These are phyloP conservation scores for Acacia crassicarpa DNA, from an alignment of 306 rosid genomes.

Conservation along the genomic window DNA sequence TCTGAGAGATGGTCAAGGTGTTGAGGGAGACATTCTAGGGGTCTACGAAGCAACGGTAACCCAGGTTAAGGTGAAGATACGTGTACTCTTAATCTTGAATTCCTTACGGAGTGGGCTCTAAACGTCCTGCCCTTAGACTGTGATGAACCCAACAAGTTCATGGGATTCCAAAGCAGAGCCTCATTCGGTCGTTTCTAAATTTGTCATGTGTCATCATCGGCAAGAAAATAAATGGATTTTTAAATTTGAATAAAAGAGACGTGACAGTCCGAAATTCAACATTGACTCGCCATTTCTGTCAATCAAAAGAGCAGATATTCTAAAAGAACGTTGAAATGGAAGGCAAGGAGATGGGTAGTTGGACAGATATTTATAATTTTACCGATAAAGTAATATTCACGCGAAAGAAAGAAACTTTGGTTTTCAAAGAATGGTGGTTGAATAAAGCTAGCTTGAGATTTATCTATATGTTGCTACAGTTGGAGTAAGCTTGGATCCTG, in stretches of 20 bases:
- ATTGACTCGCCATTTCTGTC: not conserved
- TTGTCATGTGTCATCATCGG: not conserved
- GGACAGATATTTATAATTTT: not conserved
- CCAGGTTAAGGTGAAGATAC: no score
- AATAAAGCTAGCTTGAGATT: not conserved
- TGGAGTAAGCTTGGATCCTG: not conserved
- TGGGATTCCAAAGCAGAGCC: not conserved
- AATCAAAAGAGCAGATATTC: not conserved
- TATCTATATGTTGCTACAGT: not conserved
- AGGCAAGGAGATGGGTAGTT: not conserved
- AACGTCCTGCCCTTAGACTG: no score
- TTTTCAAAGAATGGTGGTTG: not conserved
- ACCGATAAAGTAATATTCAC: not conserved
- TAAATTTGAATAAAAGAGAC: not conserved
- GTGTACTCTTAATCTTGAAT: no score
- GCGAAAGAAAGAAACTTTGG: not conserved
- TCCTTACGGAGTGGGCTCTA: no score
- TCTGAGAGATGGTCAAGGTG: no score
- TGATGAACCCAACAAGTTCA: no score
- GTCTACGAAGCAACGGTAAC: no score
- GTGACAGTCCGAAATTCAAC: not conserved
- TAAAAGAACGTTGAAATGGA: not conserved
- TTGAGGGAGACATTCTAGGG: no score
- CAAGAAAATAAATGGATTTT: not conserved
- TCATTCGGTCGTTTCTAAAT: not conserved